phyloP scores from a whole-genome alignment of 352 stramenopile genomes.

The Albugo laibachii region DNA sequence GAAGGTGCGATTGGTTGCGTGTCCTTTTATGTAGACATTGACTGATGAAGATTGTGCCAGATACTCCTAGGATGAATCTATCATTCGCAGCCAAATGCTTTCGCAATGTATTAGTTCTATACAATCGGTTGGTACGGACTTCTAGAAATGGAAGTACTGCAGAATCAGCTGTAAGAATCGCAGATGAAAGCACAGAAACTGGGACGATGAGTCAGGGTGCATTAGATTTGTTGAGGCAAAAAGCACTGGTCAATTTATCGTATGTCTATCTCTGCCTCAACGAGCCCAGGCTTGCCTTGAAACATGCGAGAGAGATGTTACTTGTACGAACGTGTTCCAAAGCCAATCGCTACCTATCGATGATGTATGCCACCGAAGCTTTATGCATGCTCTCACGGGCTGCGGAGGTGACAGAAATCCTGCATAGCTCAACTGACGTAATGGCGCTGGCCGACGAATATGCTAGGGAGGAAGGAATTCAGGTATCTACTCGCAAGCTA shows the following conservation, averaged over 20 bases:
- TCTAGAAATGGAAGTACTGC: conserved; percentile 8
- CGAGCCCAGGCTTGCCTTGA: conserved; percentile 76
- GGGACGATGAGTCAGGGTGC: conserved; percentile 23
- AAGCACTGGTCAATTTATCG: conserved; percentile 69
- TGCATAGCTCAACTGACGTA: conserved; percentile 56
- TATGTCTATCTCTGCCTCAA: conserved; percentile 85
- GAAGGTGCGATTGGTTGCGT: no score
- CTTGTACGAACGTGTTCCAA: conserved; percentile 42
- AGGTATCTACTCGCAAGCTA: conserved; percentile 13
- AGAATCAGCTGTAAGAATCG: conserved; percentile 1
- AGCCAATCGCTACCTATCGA: conserved; percentile 54
- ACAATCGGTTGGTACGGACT: conserved; percentile 26
- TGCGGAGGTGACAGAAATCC: conserved; percentile 41
- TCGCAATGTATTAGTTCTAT: conserved; percentile 71
- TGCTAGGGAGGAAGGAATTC: conserved; percentile 46
- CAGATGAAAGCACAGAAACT: conserved; percentile 9
- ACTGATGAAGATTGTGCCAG: conserved; percentile 1
- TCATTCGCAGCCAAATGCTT: conserved; percentile 77
- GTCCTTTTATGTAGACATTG: neutral
- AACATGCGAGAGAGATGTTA: conserved; percentile 60
- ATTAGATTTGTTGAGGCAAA: conserved; percentile 56
- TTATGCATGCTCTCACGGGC: conserved; percentile 76
- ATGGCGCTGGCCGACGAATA: conserved; percentile 64
- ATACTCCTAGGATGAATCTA: conserved; percentile 59
- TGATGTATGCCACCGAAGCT: conserved; percentile 78